Percentiles rank a stretch among this genome's conserved stretches.
Evolutionary conservation across 352 stramenopile species (phyloP).

Genomic region (Phytopythium litorale): DNA sequence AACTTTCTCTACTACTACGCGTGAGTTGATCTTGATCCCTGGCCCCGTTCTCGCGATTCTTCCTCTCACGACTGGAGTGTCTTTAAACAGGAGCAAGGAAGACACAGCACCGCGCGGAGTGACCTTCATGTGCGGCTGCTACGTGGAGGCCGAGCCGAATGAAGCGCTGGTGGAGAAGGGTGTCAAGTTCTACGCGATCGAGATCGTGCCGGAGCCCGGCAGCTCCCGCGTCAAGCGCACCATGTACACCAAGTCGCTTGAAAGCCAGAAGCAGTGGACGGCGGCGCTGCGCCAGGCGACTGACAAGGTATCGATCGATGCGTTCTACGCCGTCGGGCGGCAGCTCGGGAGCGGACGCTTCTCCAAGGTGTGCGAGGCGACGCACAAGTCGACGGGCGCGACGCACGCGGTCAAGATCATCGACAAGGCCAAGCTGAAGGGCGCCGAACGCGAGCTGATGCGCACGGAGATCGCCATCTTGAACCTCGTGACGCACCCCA

Average conservation of each 20-base stretch:
- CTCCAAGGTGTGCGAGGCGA: slow-evolving; percentile 82
- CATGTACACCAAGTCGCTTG: slow-evolving; percentile 77
- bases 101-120: slow-evolving; percentile 70
- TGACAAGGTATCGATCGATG: slow-evolving; percentile 86
- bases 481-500: slow-evolving; percentile 88
- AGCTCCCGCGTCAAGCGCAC: slow-evolving; percentile 66
- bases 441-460: slow-evolving; percentile 87
- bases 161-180: slow-evolving; percentile 71
- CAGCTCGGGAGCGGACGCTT: slow-evolving; percentile 89
- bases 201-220: slow-evolving; percentile 76
- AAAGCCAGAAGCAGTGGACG: slow-evolving; percentile 80
- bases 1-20: slow-evolving; percentile 89
- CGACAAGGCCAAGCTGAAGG: slow-evolving; percentile 87
- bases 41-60: not conserved
- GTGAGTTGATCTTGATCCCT: slow-evolving; percentile 21
- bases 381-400: slow-evolving; percentile 48
- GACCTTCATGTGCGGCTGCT: slow-evolving; percentile 79
- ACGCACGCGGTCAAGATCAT: slow-evolving; percentile 93
- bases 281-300: slow-evolving; percentile 68
- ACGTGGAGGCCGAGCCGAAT: slow-evolving; percentile 60
- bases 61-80: not conserved
- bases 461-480: slow-evolving; percentile 93
- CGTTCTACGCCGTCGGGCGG: slow-evolving; percentile 87
- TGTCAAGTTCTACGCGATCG: slow-evolving; percentile 83
- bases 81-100: slow-evolving; percentile 36